Evolutionary conservation across 768 basidiomycete genomes (phyloP), one percentile per base, ranked within the genome.

Genomic region (Royoungia palumana): DNA sequence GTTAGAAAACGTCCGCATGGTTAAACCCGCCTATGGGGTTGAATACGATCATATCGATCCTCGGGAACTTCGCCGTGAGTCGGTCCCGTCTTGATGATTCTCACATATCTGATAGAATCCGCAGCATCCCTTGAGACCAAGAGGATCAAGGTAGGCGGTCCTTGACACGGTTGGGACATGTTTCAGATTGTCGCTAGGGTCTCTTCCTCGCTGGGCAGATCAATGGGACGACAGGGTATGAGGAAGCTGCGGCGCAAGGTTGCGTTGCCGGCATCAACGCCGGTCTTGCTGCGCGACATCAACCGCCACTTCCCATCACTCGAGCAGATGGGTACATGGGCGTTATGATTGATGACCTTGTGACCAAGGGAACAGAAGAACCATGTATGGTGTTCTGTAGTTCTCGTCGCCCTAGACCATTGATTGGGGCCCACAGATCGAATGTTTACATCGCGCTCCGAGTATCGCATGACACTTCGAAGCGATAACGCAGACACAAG

Each of bases 1-100:
- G 0, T 71, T 95, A 22, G 89, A 94, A 68, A 83, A 86, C 22
- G 93, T 85, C 24, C 80, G 85, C 60, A 87, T 95, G 76, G 78
- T 89, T 5, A 72, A 77, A 56, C 92, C 92, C 1, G 93, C 90
- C 0, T 95, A 94, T 69, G 93, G 93, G 3, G 90, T 95, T 27
- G 91, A 95, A 64, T 95, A 95, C 55, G 93, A 95, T 61, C 83
- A 90, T 60, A 75, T 95, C 11, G 91, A 95, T 69, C 86, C 93
- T 9, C 72, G 89, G 19, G 92, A 94, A 55, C 75, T 95, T 32
- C 72, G 71, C 25, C 71, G 89, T 89, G 54, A 55, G 87, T 76
- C 14, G 14, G 0, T 22, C 21, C n/a, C 30, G 3, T 44, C 38
- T 16, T 8, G 24, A n/a, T n/a, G n/a, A 3, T 16, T 14, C 11